Base-by-base conservation (phyloP, 495 filamentous ascomycete genomes). In the Talaromyces trachyspermus region DNA sequence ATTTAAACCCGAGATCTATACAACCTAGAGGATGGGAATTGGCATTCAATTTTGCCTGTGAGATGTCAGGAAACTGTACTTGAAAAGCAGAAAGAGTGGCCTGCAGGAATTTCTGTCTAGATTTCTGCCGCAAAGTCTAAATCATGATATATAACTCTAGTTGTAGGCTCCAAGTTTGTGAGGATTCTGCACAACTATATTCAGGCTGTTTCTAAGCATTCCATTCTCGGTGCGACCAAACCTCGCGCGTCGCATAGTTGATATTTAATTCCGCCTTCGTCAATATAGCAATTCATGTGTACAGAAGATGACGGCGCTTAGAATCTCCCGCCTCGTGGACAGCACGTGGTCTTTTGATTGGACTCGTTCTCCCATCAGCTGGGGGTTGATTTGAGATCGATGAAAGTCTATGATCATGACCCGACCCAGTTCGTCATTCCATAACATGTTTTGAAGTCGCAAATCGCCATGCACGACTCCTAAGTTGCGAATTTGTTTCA, bases 381-480 rank as follows among this genome's bases (percentile, higher is more conserved):
- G 35, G 1, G 15, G 35, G 35, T 12, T 17, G 8, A 57, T 32
- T 7, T 41, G 53, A 35, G 47, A 62, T 12, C 43, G 60, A 49
- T 63, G 57, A 45, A 64, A 66, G 51, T 66, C 59, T 43, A 64
- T 66, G 25, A 66, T 59, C 23, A 56, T 33, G 5, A 58, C 60
- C 14, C 52, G 51, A 22, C 49, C 14, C 2, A 63, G 58, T 42
- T 65, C 60, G 48, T 51, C 27, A 53, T 51, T 60, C 59, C 50
- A 65, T 20, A 67, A 55, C 4, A 64, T 25, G 51, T 64, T 64
- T 14, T 62, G 56, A n/a, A 22, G 27, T 24, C 53, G 35, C 17
- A 65, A 47, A 29, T 61, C 57, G 42, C 54, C 27, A 30, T 63
- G 52, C 0, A 55, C 22, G 2, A 63, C 50, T 9, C 54, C 54